Evolutionary conservation across 805 yeast genomes (phyloP).

Genomic region (Aciculoconidium aculeatum): DNA sequence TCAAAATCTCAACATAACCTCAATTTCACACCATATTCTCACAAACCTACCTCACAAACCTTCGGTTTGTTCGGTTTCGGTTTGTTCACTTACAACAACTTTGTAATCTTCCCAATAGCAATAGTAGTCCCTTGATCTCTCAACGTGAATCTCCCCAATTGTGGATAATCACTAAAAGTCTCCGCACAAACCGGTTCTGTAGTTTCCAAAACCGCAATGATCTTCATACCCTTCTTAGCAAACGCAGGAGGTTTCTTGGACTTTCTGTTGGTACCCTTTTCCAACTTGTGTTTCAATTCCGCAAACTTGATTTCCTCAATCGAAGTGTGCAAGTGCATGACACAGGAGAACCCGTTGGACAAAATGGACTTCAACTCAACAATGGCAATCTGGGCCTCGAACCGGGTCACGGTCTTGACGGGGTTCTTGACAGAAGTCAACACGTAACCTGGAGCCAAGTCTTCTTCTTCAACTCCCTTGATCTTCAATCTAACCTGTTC

Average conservation of each 20-base stretch:
- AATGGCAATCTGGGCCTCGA: slow-evolving; percentile 95
- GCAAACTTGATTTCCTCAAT: slow-evolving; percentile 88
- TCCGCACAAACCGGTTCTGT: slow-evolving; percentile 90
- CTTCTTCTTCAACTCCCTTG: slow-evolving; percentile 97
- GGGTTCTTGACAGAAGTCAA: slow-evolving; percentile 83
- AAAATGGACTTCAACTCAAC: slow-evolving; percentile 93
- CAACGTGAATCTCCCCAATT: slow-evolving; percentile 94
- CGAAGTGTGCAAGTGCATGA: slow-evolving; percentile 98
- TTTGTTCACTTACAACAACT: slow-evolving; percentile 75
- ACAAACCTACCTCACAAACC: too few relatives aligned
- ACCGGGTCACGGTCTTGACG: slow-evolving; percentile 81
- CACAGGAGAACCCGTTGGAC: slow-evolving; percentile 95
- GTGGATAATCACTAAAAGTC: slow-evolving; percentile 87
- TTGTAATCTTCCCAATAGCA: slow-evolving; percentile 97
- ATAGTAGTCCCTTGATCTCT: slow-evolving; percentile 98
- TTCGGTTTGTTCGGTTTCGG: too few relatives aligned
- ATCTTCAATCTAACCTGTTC: slow-evolving; percentile 93
- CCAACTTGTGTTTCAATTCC: slow-evolving; percentile 83
- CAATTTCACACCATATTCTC: too few relatives aligned
- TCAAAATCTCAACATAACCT: too few relatives aligned
- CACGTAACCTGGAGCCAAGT: slow-evolving; percentile 85
- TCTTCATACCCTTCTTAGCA: slow-evolving; percentile 98
- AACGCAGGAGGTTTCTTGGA: slow-evolving; percentile 97
- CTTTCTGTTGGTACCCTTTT: slow-evolving; percentile 94
- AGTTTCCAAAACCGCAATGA: slow-evolving; percentile 85